phyloP scores from a whole-genome alignment of 352 stramenopile genomes.

The Globisporangium mamillatum region DNA sequence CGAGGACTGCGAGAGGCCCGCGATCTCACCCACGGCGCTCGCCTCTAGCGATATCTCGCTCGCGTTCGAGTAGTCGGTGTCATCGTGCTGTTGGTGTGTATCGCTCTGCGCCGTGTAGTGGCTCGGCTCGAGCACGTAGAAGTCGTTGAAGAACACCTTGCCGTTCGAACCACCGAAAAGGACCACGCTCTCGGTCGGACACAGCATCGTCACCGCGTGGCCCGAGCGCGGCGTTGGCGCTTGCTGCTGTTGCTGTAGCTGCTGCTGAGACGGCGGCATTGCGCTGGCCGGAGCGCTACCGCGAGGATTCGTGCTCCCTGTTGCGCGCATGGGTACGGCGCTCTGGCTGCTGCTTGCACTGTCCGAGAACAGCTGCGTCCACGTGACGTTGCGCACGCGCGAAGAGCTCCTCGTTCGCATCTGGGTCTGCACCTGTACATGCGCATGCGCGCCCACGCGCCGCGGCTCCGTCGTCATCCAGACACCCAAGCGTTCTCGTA shows the following conservation, averaged over 20 bases:
- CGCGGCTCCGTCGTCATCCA: conserved; percentile 5
- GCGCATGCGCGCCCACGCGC: background rate
- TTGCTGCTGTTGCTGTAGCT: background rate
- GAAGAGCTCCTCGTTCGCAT: background rate
- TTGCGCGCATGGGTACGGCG: background rate
- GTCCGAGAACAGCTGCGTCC: conserved; percentile 6
- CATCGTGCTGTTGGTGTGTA: background rate
- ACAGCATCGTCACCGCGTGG: conserved; percentile 57
- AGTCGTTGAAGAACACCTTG: conserved; percentile 57
- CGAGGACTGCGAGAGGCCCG: conserved; percentile 13
- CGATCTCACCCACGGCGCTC: conserved; percentile 16
- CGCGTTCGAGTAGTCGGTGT: background rate
- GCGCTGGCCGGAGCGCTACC: background rate
- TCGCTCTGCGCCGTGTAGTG: conserved; percentile 5
- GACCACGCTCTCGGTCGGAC: conserved; percentile 42
- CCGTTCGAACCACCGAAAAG: conserved; percentile 65
- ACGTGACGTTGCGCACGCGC: background rate
- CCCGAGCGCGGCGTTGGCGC: conserved; percentile 29
- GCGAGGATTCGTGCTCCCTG: background rate
- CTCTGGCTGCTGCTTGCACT: background rate
- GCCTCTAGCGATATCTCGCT: conserved; percentile 13
- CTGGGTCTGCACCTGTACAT: background rate
- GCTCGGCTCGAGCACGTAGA: conserved; percentile 20
- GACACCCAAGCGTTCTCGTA: background rate
- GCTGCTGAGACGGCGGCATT: background rate